Conservation (phyloP, 2,329 filamentous ascomycete species). For the Pyricularia sp. region DNA sequence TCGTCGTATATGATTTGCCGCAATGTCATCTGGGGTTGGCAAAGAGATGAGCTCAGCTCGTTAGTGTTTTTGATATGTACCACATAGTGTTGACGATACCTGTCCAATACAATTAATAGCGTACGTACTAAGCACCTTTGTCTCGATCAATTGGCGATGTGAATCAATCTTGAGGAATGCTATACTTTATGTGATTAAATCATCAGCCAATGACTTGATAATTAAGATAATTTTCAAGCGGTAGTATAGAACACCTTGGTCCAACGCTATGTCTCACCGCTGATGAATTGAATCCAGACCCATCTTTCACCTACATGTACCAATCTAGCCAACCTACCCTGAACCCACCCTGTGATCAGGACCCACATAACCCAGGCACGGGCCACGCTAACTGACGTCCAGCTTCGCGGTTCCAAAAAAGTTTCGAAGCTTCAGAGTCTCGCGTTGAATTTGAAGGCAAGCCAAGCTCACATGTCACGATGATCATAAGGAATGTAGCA, state of each 20-base stretch:
- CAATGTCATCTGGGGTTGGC: not conserved
- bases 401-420: not conserved
- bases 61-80: not conserved
- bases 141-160: not conserved
- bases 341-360: not conserved
- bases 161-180: not conserved
- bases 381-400: conserved; percentile 1
- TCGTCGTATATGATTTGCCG: not conserved
- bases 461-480: conserved; percentile 21
- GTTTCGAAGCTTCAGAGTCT: not conserved
- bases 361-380: not conserved
- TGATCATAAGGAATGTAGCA: conserved; percentile 47
- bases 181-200: not conserved
- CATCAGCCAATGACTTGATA: too few relatives aligned
- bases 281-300: too few relatives aligned
- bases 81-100: not conserved
- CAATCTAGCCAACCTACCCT: conserved; percentile 2
- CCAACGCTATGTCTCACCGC: too few relatives aligned
- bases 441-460: not conserved
- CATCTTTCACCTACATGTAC: too few relatives aligned
- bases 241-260: too few relatives aligned
- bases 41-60: not conserved
- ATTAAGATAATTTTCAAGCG: too few relatives aligned
- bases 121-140: not conserved
- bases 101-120: not conserved